These are phyloP conservation scores for Hemisphaericaspora lyxosophila DNA, from an alignment of 1,139 yeast genomes.

Conservation along the genomic window DNA sequence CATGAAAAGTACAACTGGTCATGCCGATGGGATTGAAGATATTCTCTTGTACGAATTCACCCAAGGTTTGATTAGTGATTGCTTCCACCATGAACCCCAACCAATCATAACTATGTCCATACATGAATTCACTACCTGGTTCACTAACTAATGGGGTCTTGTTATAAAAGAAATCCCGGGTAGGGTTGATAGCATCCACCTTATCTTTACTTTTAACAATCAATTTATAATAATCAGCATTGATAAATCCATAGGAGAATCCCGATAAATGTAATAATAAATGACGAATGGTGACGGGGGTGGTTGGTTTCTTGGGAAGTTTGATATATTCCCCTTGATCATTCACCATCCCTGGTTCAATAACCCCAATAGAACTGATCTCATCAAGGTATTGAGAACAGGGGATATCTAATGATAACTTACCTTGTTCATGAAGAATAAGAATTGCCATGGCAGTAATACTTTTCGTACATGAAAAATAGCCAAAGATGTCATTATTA, in stretches of 20 bases:
- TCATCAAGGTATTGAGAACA: slow-evolving; percentile 42
- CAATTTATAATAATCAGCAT: slow-evolving; percentile 26
- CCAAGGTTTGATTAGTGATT: slow-evolving; percentile 42
- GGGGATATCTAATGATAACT: slow-evolving; percentile 41
- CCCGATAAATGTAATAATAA: slow-evolving; percentile 55
- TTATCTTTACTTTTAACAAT: slow-evolving; percentile 20
- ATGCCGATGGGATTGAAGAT: slow-evolving; percentile 49
- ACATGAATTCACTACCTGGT: slow-evolving; percentile 54
- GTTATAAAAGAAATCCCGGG: slow-evolving; percentile 26
- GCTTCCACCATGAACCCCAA: slow-evolving; percentile 48
- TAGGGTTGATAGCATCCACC: slow-evolving; percentile 24
- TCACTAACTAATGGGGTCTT: slow-evolving; percentile 47
- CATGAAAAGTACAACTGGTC: slow-evolving; percentile 37
- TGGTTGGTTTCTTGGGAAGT: slow-evolving; percentile 33
- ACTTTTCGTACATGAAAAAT: slow-evolving; percentile 51
- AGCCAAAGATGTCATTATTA: slow-evolving; percentile 32
- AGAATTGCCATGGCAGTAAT: slow-evolving; percentile 48
- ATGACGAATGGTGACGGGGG: slow-evolving; percentile 45
- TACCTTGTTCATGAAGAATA: slow-evolving; percentile 46
- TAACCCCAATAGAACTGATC: slow-evolving; percentile 39
- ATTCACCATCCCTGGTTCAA: slow-evolving; percentile 35
- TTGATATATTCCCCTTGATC: slow-evolving; percentile 31
- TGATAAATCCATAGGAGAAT: slow-evolving; percentile 46
- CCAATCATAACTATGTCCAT: slow-evolving; percentile 57
- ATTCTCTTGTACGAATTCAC: slow-evolving; percentile 37